Conservation (phyloP, 495 filamentous ascomycete genomes). For the Neurospora africana region DNA sequence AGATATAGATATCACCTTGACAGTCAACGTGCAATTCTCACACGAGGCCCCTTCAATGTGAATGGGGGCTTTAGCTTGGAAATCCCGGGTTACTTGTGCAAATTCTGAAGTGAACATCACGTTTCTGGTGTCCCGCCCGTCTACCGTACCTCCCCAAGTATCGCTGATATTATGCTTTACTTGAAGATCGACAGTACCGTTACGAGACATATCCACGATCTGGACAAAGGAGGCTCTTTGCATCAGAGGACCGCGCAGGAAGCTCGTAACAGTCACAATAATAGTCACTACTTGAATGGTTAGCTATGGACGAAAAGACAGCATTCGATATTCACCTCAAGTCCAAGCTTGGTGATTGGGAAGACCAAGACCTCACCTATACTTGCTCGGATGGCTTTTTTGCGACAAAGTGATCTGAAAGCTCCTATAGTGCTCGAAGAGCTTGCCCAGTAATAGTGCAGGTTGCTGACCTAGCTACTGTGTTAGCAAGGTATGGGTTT, state of each 20-base stretch:
- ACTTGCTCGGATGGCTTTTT: not conserved
- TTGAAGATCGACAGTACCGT: not conserved
- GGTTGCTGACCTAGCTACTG: not conserved
- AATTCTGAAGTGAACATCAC: not conserved
- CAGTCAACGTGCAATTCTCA: not conserved
- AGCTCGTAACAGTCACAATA: not conserved
- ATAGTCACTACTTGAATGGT: no score
- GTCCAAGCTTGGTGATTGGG: not conserved
- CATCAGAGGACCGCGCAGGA: not conserved
- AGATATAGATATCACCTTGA: not conserved
- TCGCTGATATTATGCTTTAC: not conserved
- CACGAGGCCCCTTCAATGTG: not conserved
- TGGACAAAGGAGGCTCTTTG: not conserved
- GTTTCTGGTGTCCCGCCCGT: not conserved
- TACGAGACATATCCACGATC: not conserved
- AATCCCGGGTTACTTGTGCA: not conserved
- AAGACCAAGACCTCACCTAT: not conserved
- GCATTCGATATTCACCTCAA: no score
- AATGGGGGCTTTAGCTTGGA: not conserved
- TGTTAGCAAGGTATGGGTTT: not conserved
- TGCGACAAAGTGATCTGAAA: not conserved
- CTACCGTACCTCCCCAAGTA: not conserved
- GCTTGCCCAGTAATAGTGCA: not conserved
- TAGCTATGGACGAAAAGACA: no score
- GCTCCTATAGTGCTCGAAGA: not conserved